These are phyloP conservation scores for Lichtheimia hyalospora DNA, from an alignment of 371 early-diverging fungal genomes.

Conservation along the genomic window DNA sequence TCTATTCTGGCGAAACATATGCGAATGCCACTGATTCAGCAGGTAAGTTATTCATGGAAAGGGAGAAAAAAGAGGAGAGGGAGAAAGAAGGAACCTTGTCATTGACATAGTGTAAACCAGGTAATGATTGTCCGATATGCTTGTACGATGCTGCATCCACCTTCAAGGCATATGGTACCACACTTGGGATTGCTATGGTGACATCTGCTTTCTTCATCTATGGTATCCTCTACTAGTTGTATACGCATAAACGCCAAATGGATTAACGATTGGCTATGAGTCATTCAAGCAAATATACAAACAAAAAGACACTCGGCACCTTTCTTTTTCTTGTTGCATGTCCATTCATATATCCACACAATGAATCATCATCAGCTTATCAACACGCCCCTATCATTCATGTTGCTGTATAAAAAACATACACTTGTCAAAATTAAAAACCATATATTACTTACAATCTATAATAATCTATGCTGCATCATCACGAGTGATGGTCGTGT, in stretches of 20 bases:
- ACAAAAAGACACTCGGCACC: not conserved
- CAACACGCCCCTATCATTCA: not conserved
- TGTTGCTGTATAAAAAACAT: not conserved
- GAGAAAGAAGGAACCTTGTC: too few species aligned
- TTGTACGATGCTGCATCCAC: conserved; percentile 39
- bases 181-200: conserved; percentile 35
- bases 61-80: not conserved
- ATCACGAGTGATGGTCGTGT: too few species aligned
- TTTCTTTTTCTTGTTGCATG: not conserved
- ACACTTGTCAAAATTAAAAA: not conserved
- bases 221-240: conserved; percentile 18
- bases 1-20: conserved; percentile 38
- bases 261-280: conserved; percentile 5
- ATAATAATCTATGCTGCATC: too few species aligned
- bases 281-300: conserved; percentile 2
- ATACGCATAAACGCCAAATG: not conserved
- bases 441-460: not conserved
- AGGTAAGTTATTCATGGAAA: conserved; percentile 7
- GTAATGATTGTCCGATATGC: conserved; percentile 39
- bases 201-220: conserved; percentile 40
- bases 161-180: conserved; percentile 21
- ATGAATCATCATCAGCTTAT: not conserved
- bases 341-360: not conserved
- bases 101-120: conserved; percentile 12
- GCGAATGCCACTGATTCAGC: not conserved